Conservation (phyloP, 352 stramenopile species). For the Pythium myriotylum region DNA sequence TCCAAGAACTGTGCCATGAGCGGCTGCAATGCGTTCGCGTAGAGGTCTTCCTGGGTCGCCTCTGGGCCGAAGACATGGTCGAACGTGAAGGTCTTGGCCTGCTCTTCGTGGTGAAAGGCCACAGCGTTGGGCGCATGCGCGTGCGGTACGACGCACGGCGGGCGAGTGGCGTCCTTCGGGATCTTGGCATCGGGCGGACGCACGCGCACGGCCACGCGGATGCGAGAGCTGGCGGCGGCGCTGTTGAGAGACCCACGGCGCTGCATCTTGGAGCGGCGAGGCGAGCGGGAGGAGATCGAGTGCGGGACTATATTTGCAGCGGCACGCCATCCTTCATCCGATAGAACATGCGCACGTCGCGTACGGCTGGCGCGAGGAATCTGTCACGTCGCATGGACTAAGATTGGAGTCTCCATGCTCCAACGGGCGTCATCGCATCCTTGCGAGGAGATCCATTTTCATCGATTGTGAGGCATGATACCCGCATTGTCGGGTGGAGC, state of each 20-base stretch:
- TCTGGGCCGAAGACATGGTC: slow-evolving; percentile 60
- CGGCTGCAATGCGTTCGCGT: slow-evolving; percentile 41
- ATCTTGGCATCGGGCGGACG: slow-evolving; percentile 37
- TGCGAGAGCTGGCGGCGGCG: slow-evolving; percentile 28
- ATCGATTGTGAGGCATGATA: not conserved
- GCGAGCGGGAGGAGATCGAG: not conserved
- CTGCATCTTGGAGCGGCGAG: slow-evolving; percentile 18
- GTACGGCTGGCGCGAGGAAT: too few relatives aligned
- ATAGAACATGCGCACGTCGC: too few relatives aligned
- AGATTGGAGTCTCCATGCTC: slow-evolving; percentile 5
- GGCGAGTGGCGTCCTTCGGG: slow-evolving; percentile 25
- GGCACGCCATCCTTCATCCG: not conserved
- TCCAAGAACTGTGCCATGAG: slow-evolving; percentile 50
- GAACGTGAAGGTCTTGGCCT: slow-evolving; percentile 58
- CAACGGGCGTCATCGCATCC: not conserved
- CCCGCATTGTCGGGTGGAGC: not conserved
- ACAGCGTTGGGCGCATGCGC: slow-evolving; percentile 24
- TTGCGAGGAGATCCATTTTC: too few relatives aligned
- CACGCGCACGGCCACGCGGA: slow-evolving; percentile 73
- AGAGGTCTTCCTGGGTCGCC: slow-evolving; percentile 50
- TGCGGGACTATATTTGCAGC: too few relatives aligned
- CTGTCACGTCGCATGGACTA: slow-evolving; percentile 19
- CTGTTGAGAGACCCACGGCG: slow-evolving; percentile 20
- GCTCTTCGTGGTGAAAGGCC: slow-evolving; percentile 41
- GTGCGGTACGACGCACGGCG: slow-evolving; percentile 21